Conservation (phyloP, 1,284 basidiomycete genomes). For the Moesziomyces sp. region DNA sequence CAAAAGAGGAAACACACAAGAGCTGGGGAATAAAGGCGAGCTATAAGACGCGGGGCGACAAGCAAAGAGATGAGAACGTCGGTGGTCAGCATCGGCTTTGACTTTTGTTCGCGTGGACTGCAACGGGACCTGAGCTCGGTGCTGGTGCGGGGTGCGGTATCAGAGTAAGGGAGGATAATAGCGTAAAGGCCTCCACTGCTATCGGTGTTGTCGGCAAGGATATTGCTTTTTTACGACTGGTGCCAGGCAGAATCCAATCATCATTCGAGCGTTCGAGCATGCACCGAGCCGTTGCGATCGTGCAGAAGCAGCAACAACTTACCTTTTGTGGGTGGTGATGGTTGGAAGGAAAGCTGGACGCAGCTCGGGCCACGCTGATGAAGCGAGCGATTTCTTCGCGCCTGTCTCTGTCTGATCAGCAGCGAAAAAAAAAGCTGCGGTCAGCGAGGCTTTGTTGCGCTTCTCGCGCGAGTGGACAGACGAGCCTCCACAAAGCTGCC, state of each 20-base stretch:
- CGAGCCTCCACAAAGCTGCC: conserved; percentile 4
- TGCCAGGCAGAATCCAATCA: conserved; percentile 57
- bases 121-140: background rate
- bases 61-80: background rate
- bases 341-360: background rate
- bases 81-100: conserved; percentile 10
- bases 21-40: background rate
- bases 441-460: background rate
- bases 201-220: conserved; percentile 50
- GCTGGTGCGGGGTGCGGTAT: conserved; percentile 6
- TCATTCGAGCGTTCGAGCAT: conserved; percentile 50
- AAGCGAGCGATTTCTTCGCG: conserved; percentile 3
- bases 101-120: background rate
- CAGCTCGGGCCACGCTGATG: background rate
- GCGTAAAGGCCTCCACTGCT: conserved; percentile 53
- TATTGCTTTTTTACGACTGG: conserved; percentile 56
- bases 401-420: too few relatives aligned
- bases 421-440: conserved; percentile 6
- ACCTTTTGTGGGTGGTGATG: conserved; percentile 21
- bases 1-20: conserved; percentile 3
- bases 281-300: background rate
- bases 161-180: conserved; percentile 55
- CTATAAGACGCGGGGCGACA: conserved; percentile 4
- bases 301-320: conserved; percentile 7
- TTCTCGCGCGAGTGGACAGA: conserved; percentile 22